Evolutionary conservation across 2,329 filamentous ascomycete genomes (phyloP), one percentile per base, ranked within the genome.

Genomic region (Podosphaera aphanis): DNA sequence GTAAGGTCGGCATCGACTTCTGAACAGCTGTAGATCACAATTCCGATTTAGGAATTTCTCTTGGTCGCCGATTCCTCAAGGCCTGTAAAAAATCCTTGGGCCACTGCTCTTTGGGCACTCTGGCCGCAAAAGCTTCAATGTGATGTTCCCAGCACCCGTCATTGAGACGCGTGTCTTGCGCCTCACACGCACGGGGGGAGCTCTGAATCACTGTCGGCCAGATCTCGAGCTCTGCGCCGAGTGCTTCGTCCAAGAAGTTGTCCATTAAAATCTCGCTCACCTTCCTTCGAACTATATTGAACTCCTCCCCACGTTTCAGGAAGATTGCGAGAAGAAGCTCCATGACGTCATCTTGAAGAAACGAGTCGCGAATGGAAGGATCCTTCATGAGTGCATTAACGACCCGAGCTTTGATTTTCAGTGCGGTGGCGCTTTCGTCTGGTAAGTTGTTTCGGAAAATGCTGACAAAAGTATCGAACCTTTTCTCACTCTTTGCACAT

Each of bases 191-290:
- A 16, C 63, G 60, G 33, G 61, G 57, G n/a, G 57, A 53, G 43
- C 60, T 60, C 3, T 54, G 50, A n/a, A 21, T 33, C 18, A 51
- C 53, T 19, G 51, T 62, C 0, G 73, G 73, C 73, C 73, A 79
- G 49, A 71, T 60, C 0, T 72, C 71, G 16, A 68, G 50, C 20
- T 63, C 62, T 2, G 74, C 74, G 36, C 74, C 74, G 66, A 77
- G 74, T 47, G 70, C 66, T 49, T 69, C 67, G 54, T 81, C 76
- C n/a, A 81, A 61, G 55, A 80, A 81, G 49, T 67, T 75, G 55
- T 81, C 77, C 29, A 71, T 64, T 23, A 78, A 65, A 47, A 79
- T 63, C 49, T 73, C 65, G 1, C 69, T 72, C 20, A 70, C 67
- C 54, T 69, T 73, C 48, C 65, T 66, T 55, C 70, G 66, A 5